Evolutionary conservation across 441 rosid genomes (phyloP).

Genomic region (Kokia cookei): DNA sequence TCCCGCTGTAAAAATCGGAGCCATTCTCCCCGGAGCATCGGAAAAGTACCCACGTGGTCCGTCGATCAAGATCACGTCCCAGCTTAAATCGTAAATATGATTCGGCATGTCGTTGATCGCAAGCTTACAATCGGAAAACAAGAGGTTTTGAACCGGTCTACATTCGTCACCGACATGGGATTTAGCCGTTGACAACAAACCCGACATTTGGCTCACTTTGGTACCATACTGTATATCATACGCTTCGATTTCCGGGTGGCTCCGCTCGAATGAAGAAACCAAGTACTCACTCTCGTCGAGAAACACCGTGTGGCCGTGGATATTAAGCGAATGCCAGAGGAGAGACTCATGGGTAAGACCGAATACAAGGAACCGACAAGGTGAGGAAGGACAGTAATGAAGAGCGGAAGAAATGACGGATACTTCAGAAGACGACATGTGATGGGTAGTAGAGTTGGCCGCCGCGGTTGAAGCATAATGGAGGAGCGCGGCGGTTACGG

Average conservation of each 20-base stretch:
- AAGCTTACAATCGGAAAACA: constrained; percentile 74
- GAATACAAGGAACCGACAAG: constrained; percentile 65
- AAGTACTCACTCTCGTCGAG: constrained; percentile 70
- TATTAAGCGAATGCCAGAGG: constrained; percentile 70
- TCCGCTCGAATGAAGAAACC: constrained; percentile 60
- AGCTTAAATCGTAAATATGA: constrained; percentile 61
- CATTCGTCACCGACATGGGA: constrained; percentile 41
- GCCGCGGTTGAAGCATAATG: constrained; percentile 54
- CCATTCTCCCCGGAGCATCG: constrained; percentile 74
- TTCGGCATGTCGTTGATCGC: constrained; percentile 80
- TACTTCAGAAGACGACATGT: constrained; percentile 64
- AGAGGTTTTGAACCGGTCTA: constrained; percentile 70
- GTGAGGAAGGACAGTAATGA: constrained; percentile 29
- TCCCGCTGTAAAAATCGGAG: constrained; percentile 69
- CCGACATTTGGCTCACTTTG: constrained; percentile 45
- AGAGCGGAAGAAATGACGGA: constrained; percentile 44
- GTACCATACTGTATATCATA: constrained; percentile 75
- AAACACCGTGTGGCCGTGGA: constrained; percentile 61
- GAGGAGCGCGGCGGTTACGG: constrained; percentile 56
- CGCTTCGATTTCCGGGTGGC: constrained; percentile 58
- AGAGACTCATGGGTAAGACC: constrained; percentile 80
- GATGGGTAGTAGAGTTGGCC: constrained; percentile 35
- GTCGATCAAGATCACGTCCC: constrained; percentile 79
- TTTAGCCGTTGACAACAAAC: constrained; percentile 30
- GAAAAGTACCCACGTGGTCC: constrained; percentile 69